A percentile compares a stretch with the other conserved stretches of the same genome.
Conservation (phyloP, 108 stramenopile species). For the Skeletonema grethae region DNA sequence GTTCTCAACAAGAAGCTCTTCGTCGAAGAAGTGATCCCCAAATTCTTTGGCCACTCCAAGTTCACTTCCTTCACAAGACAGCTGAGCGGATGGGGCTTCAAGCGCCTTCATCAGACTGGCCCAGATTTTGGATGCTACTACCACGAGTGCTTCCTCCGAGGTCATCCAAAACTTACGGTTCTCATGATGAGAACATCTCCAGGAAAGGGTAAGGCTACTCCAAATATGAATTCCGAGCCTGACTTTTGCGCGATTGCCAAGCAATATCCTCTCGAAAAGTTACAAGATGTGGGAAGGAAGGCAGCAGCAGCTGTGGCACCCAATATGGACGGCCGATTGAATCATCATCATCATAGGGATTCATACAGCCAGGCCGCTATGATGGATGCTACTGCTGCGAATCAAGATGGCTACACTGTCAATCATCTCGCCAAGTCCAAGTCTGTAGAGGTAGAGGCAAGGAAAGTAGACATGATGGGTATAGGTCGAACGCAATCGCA, state of each 20-base stretch:
- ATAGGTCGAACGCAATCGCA: too few species aligned
- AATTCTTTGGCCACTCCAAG: background rate
- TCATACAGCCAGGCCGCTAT: too few species aligned
- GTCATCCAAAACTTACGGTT: slow-evolving; percentile 4
- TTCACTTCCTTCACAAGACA: slow-evolving; percentile 2
- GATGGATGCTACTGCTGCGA: too few species aligned
- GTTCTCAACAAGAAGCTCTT: background rate
- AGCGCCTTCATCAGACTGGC: background rate
- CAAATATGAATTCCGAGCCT: slow-evolving; percentile 1
- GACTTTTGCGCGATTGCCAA: slow-evolving; percentile 8
- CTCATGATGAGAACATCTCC: slow-evolving; percentile 5
- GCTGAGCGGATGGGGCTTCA: slow-evolving; percentile 9
- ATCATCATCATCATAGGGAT: too few species aligned
- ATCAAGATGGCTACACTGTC: too few species aligned
- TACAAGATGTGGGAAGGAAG: background rate
- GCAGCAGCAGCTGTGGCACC: too few species aligned
- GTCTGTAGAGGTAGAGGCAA: too few species aligned
- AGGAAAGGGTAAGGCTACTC: background rate
- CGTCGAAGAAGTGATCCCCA: background rate
- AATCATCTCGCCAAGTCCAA: too few species aligned
- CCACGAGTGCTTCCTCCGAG: slow-evolving; percentile 21
- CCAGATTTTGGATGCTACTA: slow-evolving; percentile 17
- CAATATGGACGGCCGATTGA: too few species aligned
- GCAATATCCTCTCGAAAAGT: background rate
- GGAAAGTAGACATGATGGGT: too few species aligned